A percentile compares a stretch with the other conserved stretches of the same genome.
These are phyloP conservation scores for Caloboletus firmus DNA, from an alignment of 1,284 basidiomycete genomes.

Conservation along the genomic window DNA sequence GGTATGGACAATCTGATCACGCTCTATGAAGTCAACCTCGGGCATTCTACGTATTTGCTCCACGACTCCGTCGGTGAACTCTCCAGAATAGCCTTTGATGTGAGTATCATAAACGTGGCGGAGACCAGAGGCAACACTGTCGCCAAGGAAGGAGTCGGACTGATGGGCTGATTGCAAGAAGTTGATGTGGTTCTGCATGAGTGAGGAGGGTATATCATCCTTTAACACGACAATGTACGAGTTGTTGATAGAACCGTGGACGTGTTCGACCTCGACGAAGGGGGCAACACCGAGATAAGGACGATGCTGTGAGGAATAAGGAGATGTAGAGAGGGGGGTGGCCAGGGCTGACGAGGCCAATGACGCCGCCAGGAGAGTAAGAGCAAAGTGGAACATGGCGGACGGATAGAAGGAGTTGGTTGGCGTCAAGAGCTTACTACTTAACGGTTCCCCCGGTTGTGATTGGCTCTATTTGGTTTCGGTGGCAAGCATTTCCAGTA, in stretches of 20 bases:
- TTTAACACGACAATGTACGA: constrained; percentile 91
- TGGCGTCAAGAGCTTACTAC: constrained; percentile 9
- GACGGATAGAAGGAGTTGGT: constrained; percentile 14
- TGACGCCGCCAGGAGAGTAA: constrained; percentile 45
- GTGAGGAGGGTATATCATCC: constrained; percentile 55
- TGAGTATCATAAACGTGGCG: constrained; percentile 72
- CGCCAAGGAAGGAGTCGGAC: constrained; percentile 47
- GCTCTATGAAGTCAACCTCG: constrained; percentile 92
- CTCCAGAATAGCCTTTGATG: constrained; percentile 83
- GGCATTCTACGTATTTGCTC: constrained; percentile 83
- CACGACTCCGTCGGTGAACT: constrained; percentile 75
- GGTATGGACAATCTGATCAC: constrained; percentile 85
- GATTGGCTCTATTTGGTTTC: constrained; percentile 32
- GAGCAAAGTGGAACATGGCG: constrained; percentile 42
- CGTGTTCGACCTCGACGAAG: constrained; percentile 53
- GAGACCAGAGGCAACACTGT: constrained; percentile 52
- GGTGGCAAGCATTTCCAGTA: constrained; percentile 25
- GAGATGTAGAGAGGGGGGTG: constrained; percentile 67
- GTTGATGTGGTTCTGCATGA: constrained; percentile 74
- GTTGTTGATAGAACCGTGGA: constrained; percentile 76
- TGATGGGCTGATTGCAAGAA: constrained; percentile 62
- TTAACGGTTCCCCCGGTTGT: constrained; percentile 21
- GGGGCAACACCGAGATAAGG: constrained; percentile 58
- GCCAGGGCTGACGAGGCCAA: constrained; percentile 43
- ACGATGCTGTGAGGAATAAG: constrained; percentile 43